Base-by-base conservation (phyloP, 768 basidiomycete species). In the Kwoniella shandongensis region DNA sequence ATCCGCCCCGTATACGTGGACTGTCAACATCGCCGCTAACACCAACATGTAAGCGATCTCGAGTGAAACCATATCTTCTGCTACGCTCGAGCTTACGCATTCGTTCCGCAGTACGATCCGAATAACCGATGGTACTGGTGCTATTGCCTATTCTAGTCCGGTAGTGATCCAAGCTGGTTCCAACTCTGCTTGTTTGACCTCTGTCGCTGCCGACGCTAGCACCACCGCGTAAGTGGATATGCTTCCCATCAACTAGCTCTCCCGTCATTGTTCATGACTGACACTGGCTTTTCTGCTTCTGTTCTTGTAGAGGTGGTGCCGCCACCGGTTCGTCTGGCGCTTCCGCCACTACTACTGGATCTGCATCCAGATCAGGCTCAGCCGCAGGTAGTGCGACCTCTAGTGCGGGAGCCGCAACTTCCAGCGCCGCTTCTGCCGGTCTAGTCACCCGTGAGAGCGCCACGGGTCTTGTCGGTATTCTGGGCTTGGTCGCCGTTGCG, bases 101-200 rank as follows among this genome's bases (percentile, higher is more conserved):
- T 29, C 25, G 10, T 22, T 25, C n/a, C 20, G 13, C 38, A 66
- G 64, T 23, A 66, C 68, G 18, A 32, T 70, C 53, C 51, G 41
- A 39, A 53, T 72, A 29, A 59, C 67, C 30, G 76, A 77, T 54
- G 57, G 55, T 12, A 61, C 51, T 35, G 76, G 75, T 18, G 39
- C 40, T 15, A 62, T 51, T 29, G 62, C 62, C n/a, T 69, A 69
- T 57, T 66, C 71, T 0, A 58, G 55, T 10, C 52, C 61, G 1
- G 59, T 68, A 29, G 65, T 68, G n/a, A 59, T 77, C 60, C 62
- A 67, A 41, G 29, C 63, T 8, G 75, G 76, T 26, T 55, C 69
- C 11, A 50, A 48, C 39, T 70, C 64, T 23, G 49, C 51, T 11
- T 76, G 76, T 59, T 36, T 74, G 20, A 40, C 45, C 20, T 12